A percentile compares a stretch with the other conserved stretches of the same genome.
These are phyloP conservation scores for Danielozyma ontarioensis DNA, from an alignment of 805 yeast species.

Conservation along the genomic window DNA sequence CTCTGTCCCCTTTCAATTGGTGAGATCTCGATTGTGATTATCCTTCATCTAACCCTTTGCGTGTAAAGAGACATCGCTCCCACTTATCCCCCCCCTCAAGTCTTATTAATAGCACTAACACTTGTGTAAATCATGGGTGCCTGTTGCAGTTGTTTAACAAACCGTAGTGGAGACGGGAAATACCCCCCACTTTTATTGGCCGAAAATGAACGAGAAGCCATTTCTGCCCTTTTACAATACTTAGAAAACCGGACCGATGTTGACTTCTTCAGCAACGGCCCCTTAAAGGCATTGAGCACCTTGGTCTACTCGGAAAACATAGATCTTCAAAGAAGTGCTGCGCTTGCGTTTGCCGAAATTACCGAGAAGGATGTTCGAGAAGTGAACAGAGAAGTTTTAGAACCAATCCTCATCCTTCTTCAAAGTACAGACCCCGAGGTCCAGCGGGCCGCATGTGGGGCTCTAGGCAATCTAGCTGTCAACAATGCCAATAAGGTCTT, in stretches of 20 bases:
- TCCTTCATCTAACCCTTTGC: no score
- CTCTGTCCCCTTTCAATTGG: no score
- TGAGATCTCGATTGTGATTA: no score
- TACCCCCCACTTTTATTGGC: slow-evolving; percentile 77
- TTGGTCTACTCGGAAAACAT: slow-evolving; percentile 92
- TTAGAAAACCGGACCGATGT: slow-evolving; percentile 77
- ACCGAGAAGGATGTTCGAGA: slow-evolving; percentile 94
- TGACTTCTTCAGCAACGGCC: slow-evolving; percentile 85
- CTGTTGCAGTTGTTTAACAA: slow-evolving; percentile 37
- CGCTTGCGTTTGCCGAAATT: slow-evolving; percentile 96
- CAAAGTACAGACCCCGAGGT: slow-evolving; percentile 90
- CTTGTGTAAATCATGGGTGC: slow-evolving; percentile 30
- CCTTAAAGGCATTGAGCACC: slow-evolving; percentile 83
- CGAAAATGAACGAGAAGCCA: slow-evolving; percentile 96
- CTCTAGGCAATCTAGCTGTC: slow-evolving; percentile 96
- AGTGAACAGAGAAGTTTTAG: slow-evolving; percentile 85
- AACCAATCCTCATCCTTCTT: slow-evolving; percentile 83
- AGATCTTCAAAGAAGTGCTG: slow-evolving; percentile 94
- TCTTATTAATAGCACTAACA: no score
- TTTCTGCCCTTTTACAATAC: slow-evolving; percentile 80
- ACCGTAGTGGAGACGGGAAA: slow-evolving; percentile 48
- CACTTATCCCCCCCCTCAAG: no score
- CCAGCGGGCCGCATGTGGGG: slow-evolving; percentile 98
- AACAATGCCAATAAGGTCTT: slow-evolving; percentile 89
- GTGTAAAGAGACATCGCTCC: no score